Percentiles rank a stretch among this genome's conserved stretches.
Evolutionary conservation across 1,139 yeast genomes (phyloP).

Genomic region (Magnusiomyces paraingens): DNA sequence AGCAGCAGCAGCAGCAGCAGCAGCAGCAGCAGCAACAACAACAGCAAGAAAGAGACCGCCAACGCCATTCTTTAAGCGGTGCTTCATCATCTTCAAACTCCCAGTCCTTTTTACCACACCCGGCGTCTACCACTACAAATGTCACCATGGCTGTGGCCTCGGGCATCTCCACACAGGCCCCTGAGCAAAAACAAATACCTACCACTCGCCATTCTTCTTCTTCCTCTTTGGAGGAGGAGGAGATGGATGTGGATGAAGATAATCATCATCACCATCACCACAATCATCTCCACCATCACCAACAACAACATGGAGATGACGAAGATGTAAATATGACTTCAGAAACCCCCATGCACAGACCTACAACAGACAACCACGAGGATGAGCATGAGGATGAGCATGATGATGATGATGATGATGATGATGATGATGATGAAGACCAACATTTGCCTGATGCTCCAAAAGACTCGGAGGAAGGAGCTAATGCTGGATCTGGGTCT

Average conservation of each 20-base stretch:
- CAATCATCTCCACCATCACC: slow-evolving; percentile 4
- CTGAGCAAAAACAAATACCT: not conserved
- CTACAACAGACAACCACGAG: too few species aligned
- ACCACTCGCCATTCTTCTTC: slow-evolving; percentile 12
- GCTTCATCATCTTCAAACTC: slow-evolving; percentile 9
- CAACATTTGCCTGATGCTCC: too few species aligned
- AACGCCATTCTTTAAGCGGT: not conserved
- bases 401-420: too few species aligned
- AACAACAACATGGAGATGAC: not conserved
- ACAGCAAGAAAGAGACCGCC: not conserved
- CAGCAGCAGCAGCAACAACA: not conserved
- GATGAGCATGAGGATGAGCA: too few species aligned
- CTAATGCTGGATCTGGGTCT: too few species aligned
- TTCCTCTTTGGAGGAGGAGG: slow-evolving; percentile 9
- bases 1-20: not conserved
- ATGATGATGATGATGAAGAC: too few species aligned
- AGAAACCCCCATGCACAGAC: not conserved
- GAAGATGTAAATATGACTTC: not conserved
- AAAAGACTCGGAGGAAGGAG: too few species aligned
- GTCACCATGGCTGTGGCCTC: slow-evolving; percentile 27
- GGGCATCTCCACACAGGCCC: slow-evolving; percentile 18
- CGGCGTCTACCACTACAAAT: slow-evolving; percentile 27
- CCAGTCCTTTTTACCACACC: slow-evolving; percentile 25
- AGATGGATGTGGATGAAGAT: slow-evolving; percentile 5
- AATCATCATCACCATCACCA: not conserved